A percentile compares a stretch with the other conserved stretches of the same genome.
These are phyloP conservation scores for Kalmusia sp. DNA, from an alignment of 2,329 filamentous ascomycete genomes.

Conservation along the genomic window DNA sequence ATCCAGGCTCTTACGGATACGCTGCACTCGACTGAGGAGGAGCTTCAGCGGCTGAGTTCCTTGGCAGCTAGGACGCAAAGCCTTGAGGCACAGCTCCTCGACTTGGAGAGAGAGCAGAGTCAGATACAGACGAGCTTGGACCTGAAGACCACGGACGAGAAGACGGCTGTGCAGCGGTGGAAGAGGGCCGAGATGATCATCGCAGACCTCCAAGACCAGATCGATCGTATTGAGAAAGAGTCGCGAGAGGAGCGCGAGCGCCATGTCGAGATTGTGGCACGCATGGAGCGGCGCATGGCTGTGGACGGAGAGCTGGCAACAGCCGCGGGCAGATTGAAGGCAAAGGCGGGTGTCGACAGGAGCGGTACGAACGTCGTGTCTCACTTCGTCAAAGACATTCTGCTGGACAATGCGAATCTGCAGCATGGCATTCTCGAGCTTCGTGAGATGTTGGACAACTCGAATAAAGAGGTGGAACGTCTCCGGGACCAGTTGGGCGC, in stretches of 20 bases:
- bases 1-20: conserved; percentile 79
- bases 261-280: conserved; percentile 79
- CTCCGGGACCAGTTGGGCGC: conserved; percentile 81
- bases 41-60: conserved; percentile 75
- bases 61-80: conserved; percentile 77
- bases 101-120: conserved; percentile 83
- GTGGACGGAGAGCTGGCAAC: conserved; percentile 84
- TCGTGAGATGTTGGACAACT: conserved; percentile 86
- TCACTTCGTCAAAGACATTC: conserved; percentile 92
- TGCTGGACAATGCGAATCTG: conserved; percentile 93
- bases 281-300: conserved; percentile 82
- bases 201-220: conserved; percentile 79
- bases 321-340: conserved; percentile 80
- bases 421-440: conserved; percentile 92
- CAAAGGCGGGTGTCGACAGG: conserved; percentile 67
- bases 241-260: conserved; percentile 79
- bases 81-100: conserved; percentile 79
- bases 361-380: conserved; percentile 78
- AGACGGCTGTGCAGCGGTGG: conserved; percentile 82
- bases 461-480: conserved; percentile 91
- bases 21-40: conserved; percentile 77
- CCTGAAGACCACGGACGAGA: conserved; percentile 75
- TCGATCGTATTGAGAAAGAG: conserved; percentile 88
- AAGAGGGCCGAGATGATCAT: conserved; percentile 83
- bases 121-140: conserved; percentile 72